phyloP scores from a whole-genome alignment of 768 basidiomycete genomes.

The Russula dissimulans region DNA sequence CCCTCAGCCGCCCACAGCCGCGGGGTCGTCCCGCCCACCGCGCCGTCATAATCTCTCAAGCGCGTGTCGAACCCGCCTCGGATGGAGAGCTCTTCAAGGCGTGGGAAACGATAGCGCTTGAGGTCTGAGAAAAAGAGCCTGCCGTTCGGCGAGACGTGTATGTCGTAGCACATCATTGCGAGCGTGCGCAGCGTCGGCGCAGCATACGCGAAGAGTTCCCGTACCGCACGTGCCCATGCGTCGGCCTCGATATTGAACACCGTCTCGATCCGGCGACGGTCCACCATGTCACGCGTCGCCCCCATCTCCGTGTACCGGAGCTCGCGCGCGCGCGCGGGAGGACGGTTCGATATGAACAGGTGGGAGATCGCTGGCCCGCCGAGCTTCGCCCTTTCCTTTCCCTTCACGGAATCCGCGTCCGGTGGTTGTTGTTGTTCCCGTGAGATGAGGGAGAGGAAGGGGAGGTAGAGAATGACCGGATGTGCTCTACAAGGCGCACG shows the following conservation, averaged over 20 bases:
- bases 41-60: conserved; percentile 6
- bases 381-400: not conserved
- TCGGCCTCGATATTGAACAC: conserved; percentile 15
- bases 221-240: conserved; percentile 11
- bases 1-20: not conserved
- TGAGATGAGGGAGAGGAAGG: not conserved
- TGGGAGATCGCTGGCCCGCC: conserved; percentile 4
- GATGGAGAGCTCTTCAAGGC: conserved; percentile 16
- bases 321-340: conserved; percentile 4
- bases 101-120: conserved; percentile 8
- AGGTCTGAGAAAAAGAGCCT: conserved; percentile 18
- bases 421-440: not conserved
- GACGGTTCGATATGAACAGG: conserved; percentile 17
- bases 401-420: not conserved
- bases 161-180: conserved; percentile 19
- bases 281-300: conserved; percentile 9
- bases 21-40: not conserved
- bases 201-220: conserved; percentile 13
- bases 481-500: conserved; percentile 21
- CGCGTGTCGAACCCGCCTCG: conserved; percentile 19
- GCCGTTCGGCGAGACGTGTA: conserved; percentile 17
- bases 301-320: conserved; percentile 13
- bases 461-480: not conserved
- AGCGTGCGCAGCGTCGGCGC: conserved; percentile 17
- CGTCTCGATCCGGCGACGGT: conserved; percentile 8